Evolutionary conservation across 352 stramenopile species (phyloP), one percentile per base, ranked within the genome.

Genomic region (Lagenidium giganteum): DNA sequence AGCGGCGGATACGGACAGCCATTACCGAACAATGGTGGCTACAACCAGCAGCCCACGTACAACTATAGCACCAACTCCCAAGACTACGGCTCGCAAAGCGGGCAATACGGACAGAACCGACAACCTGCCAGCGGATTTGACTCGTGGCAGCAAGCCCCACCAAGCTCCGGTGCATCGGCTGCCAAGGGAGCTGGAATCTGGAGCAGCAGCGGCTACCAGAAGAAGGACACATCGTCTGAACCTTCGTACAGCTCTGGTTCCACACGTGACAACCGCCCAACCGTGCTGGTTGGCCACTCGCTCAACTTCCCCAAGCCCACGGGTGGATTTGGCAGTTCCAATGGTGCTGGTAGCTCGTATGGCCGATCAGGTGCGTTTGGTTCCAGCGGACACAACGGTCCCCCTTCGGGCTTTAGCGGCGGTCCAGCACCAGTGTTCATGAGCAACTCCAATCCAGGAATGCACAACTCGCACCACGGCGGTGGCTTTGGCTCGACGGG

Each of bases 201-300:
- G 82, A 90, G 78, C 54, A 91, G 67, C 48, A 60, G 68, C 21
- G 82, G 82, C 1, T 94, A 91, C 42, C 77, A 94, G 47, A 88
- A 88, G 51, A 83, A 70, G 24, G 76, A 88, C 8, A 44, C 56
- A 20, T 23, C 47, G 0, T 58, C 72, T 18, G 47, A 75, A n/a
- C 72, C 70, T 5, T 57, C 64, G 0, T 92, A 83, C 43, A 69
- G 63, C 9, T 56, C 63, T 3, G 62, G 64, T 4, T 67, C 54
- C 13, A 63, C 67, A 1, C 74, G 82, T n/a, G 82, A 94, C 60
- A 91, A 88, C 42, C 79, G 82, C 1, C 82, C 82, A 5, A 94
- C 82, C 0, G 82, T 94, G 20, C 61, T 94, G 1, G 78, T 94
- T 17, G 82, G 82, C 2, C 72, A 88, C 39, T 77, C 74, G 13